Conservation (phyloP, 257 asterid species). For the Fraxinus anomala region DNA sequence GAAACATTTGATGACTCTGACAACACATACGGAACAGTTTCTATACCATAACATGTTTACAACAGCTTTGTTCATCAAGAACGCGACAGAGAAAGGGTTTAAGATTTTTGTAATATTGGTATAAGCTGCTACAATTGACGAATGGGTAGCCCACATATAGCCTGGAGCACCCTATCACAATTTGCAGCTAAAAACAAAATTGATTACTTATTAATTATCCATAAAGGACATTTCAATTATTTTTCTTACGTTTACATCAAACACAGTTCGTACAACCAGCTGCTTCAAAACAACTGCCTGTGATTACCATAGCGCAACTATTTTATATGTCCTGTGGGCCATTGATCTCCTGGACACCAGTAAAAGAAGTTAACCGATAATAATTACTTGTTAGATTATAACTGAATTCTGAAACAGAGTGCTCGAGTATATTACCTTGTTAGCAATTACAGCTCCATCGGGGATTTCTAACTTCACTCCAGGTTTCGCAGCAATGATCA, state of each 20-base stretch:
- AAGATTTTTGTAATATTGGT: not conserved
- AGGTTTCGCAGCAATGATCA: constrained; percentile 66
- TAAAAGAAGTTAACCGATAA: constrained; percentile 11
- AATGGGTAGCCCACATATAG: not conserved
- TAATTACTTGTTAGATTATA: not conserved
- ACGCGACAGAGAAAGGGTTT: not conserved
- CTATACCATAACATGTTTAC: not conserved
- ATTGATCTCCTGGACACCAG: constrained; percentile 61
- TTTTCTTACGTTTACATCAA: not conserved
- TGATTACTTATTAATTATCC: not conserved
- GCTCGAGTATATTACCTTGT: constrained; percentile 57
- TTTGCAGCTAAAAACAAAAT: constrained; percentile 1
- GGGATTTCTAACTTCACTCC: constrained; percentile 83
- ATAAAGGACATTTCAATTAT: not conserved
- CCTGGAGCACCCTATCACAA: not conserved
- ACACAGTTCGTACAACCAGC: not conserved
- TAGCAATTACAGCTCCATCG: constrained; percentile 65
- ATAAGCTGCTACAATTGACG: not conserved
- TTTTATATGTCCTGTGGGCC: constrained; percentile 74
- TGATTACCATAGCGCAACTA: not conserved
- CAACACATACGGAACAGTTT: not conserved
- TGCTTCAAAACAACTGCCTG: not conserved
- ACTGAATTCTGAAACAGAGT: not conserved
- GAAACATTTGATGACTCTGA: not conserved
- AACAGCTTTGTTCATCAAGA: not conserved